These are phyloP conservation scores for Penicillium sp. DNA, from an alignment of 2,329 filamentous ascomycete species.

Conservation along the genomic window DNA sequence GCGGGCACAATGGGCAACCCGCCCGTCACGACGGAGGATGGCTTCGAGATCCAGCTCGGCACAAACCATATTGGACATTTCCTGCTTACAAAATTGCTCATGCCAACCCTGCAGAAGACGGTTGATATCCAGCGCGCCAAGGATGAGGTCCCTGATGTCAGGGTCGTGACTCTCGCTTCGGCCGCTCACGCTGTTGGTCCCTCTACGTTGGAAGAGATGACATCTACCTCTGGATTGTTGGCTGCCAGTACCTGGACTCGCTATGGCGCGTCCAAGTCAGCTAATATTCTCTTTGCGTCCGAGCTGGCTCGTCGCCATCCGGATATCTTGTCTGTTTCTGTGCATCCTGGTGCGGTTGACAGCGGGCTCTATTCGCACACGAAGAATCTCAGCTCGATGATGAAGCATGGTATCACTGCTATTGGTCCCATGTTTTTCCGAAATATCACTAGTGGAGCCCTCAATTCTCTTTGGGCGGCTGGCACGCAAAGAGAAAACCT, in stretches of 20 bases:
- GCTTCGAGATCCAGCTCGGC: conserved; percentile 48
- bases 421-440: conserved; percentile 31
- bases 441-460: conserved; percentile 35
- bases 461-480: conserved; percentile 46
- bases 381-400: conserved; percentile 24
- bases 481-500: conserved; percentile 33
- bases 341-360: conserved; percentile 52
- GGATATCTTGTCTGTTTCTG: conserved; percentile 44
- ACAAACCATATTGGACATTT: conserved; percentile 51
- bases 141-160: conserved; percentile 32
- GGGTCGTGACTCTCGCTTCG: conserved; percentile 41
- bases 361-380: conserved; percentile 42
- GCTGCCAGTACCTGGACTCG: conserved; percentile 43
- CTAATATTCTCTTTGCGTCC: conserved; percentile 49
- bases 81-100: conserved; percentile 45
- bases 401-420: conserved; percentile 23
- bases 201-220: conserved; percentile 35
- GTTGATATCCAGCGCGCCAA: conserved; percentile 24
- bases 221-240: conserved; percentile 38
- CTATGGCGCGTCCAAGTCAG: conserved; percentile 54
- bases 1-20: conserved; percentile 49
- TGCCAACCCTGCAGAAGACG: conserved; percentile 43
- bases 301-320: conserved; percentile 49
- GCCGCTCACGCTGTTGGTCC: conserved; percentile 38
- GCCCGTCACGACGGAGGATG: conserved; percentile 39